Evolutionary conservation across 2,329 filamentous ascomycete species (phyloP).

Genomic region (Allantophomopsis cytisporea): DNA sequence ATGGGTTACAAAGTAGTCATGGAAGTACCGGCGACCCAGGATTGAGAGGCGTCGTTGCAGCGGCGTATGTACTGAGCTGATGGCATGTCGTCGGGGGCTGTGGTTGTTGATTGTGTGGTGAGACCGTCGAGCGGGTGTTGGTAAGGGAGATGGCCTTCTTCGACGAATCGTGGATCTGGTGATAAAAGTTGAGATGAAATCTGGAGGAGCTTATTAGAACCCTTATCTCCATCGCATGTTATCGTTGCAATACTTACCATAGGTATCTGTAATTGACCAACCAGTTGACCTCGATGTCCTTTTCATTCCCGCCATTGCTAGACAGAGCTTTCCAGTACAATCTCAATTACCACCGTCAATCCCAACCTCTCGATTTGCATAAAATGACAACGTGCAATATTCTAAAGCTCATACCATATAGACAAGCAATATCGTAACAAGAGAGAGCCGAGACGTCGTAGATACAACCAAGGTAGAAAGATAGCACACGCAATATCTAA

Average conservation of each 20-base stretch:
- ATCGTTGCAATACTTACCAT: constrained; percentile 9
- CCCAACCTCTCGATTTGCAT: not conserved
- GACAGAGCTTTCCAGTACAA: not conserved
- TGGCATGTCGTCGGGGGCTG: not conserved
- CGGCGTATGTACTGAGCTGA: not conserved
- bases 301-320: not conserved
- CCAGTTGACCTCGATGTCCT: not conserved
- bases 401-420: not conserved
- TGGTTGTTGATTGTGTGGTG: not conserved
- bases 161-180: constrained; percentile 2
- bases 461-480: not conserved
- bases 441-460: not conserved
- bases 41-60: not conserved
- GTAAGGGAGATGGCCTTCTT: not conserved
- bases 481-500: not conserved
- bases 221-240: not conserved
- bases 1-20: constrained; percentile 96
- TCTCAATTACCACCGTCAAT: not conserved
- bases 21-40: constrained; percentile 36
- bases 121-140: not conserved
- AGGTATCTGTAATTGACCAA: constrained; percentile 18
- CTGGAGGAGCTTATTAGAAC: constrained; percentile 6
- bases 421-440: too few relatives aligned
- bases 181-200: constrained; percentile 16
- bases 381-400: not conserved